These are phyloP conservation scores for Penicillium angulare DNA, from an alignment of 495 filamentous ascomycete genomes.

Conservation along the genomic window DNA sequence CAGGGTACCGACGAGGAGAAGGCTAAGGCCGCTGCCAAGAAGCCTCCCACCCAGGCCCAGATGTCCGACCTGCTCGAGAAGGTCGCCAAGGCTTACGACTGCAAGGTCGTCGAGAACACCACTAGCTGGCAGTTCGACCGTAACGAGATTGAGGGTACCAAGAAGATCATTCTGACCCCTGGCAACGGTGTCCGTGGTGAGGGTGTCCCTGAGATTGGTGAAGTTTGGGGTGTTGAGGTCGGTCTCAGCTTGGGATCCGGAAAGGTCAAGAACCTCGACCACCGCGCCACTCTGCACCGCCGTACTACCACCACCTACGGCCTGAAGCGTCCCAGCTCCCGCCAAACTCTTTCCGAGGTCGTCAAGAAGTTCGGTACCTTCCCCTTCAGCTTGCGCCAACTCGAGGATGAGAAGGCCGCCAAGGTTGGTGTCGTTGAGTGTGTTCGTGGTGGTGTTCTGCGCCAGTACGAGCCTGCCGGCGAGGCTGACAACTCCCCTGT, in stretches of 20 bases:
- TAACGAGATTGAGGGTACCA: constrained; percentile 96
- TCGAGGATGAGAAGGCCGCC: constrained; percentile 93
- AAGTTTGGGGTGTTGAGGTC: constrained; percentile 97
- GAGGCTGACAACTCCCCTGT: constrained; percentile 85
- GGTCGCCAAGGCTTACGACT: constrained; percentile 85
- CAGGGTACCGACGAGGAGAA: constrained; percentile 89
- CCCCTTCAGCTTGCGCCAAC: constrained; percentile 95
- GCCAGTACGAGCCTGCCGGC: constrained; percentile 92
- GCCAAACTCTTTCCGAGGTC: constrained; percentile 86
- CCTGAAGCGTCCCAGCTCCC: constrained; percentile 87
- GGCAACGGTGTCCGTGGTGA: constrained; percentile 83
- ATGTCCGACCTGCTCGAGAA: constrained; percentile 88
- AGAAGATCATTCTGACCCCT: constrained; percentile 94
- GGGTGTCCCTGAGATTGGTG: constrained; percentile 83
- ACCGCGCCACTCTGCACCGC: constrained; percentile 87
- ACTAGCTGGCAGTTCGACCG: constrained; percentile 93
- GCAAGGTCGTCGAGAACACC: constrained; percentile 93
- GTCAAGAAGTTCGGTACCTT: constrained; percentile 96
- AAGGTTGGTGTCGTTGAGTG: constrained; percentile 97
- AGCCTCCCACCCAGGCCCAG: constrained; percentile 74
- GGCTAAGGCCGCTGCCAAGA: constrained; percentile 80
- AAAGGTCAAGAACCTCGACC: constrained; percentile 87
- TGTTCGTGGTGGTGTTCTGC: constrained; percentile 82
- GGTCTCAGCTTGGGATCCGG: constrained; percentile 87
- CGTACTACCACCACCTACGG: constrained; percentile 86